Evolutionary conservation across 164 flowering plant species (phyloP), one percentile per base, ranked within the genome.

Genomic region (Vitis rotundifolia): DNA sequence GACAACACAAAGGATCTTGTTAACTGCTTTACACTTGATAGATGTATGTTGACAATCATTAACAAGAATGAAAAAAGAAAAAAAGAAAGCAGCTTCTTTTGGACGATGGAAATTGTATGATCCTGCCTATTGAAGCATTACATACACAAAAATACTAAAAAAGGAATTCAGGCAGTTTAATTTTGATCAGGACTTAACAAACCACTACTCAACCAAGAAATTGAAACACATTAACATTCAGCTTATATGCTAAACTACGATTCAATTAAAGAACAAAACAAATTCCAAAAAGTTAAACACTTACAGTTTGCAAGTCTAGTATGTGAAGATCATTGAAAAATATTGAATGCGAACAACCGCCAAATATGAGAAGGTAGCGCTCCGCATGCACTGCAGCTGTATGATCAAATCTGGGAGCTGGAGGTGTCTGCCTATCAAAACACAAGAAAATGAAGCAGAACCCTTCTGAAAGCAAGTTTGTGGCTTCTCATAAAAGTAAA

Each of bases 361-460:
- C 97, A 85, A 94, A 94, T 51, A 94, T 78, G 31, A 94, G 64
- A 75, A 92, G 90, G 84, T 94, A 94, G 56, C 88, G 93, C 1
- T 87, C 87, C 52, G 81, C 87, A 84, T 91, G 86, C 71, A 92
- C 75, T 59, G 94, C 87, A 75, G 98, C 91, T 62, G 88, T 75
- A 71, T 92, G 98, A 81, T 94, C 97, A 83, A 83, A 94, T 82
- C 98, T 89, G 49, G 98, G 97, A 79, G 88, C 83, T 68, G 97
- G 98, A 69, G 94, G 86, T 58, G 80, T 78, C 86, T 81, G 90
- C 87, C 98, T 94, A 81, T 71, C 66, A 73, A 81, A 71, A 74
- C 68, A 75, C 48, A 81, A 72, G 61, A 80, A 80, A 73, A 64
- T 71, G 75, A 79, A 62, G 61, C 49, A 72, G 61, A 73, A 74